Conservation (phyloP, 73 alveolate genomes). For the Uronychia binucleata region DNA sequence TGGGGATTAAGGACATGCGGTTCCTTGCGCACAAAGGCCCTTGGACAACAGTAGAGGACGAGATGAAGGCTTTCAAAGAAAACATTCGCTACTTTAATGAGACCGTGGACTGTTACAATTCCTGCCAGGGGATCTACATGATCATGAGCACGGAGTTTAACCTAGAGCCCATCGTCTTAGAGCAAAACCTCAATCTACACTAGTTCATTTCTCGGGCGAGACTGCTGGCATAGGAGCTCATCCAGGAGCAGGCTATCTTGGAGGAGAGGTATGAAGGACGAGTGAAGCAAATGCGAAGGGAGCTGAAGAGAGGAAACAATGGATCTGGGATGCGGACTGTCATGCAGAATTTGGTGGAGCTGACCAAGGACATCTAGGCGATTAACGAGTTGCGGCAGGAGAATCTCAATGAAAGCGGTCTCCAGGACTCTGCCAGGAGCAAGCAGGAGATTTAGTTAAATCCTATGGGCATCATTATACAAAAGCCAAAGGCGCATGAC, state of each 20-base stretch:
- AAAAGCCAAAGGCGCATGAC: background rate
- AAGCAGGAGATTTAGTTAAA: background rate
- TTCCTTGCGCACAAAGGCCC: background rate
- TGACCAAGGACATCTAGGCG: background rate
- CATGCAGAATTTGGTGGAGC: background rate
- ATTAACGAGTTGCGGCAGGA: background rate
- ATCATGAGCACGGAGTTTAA: background rate
- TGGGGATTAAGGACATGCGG: conserved; percentile 1
- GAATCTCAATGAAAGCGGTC: background rate
- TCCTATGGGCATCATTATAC: background rate
- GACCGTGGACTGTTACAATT: background rate
- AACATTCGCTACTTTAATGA: background rate
- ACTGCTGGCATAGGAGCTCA: background rate
- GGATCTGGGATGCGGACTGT: background rate
- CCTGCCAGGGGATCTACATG: background rate
- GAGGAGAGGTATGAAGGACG: background rate
- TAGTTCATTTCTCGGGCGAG: background rate
- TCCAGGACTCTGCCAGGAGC: background rate
- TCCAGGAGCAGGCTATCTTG: background rate
- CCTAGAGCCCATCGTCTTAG: background rate
- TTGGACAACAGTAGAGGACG: background rate
- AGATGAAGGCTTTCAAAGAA: background rate
- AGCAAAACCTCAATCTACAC: background rate
- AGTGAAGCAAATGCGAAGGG: background rate
- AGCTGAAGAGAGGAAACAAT: background rate